Conservation (phyloP, 176 grass and related monocot genomes). For the Canna indica region DNA sequence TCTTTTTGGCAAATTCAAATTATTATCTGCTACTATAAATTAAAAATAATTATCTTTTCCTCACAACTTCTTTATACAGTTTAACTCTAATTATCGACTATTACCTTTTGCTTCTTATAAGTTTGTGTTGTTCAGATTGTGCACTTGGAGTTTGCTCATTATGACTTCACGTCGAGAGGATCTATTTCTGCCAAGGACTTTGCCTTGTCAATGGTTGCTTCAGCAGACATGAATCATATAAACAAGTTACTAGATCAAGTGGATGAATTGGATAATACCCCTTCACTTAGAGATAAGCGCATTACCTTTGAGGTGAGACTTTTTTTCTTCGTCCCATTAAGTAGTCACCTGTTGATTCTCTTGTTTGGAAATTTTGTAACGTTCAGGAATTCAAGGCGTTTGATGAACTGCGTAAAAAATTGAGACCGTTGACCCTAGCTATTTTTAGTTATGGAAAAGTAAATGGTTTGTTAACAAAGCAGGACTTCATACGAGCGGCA, state of each 20-base stretch:
- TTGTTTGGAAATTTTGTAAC: background rate
- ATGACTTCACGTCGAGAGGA: conserved; percentile 65
- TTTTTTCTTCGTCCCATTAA: background rate
- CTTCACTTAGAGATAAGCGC: conserved; percentile 42
- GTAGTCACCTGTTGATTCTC: background rate
- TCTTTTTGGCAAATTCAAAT: too few species aligned
- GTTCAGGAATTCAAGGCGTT: conserved; percentile 86
- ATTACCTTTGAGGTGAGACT: conserved; percentile 73
- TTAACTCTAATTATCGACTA: background rate
- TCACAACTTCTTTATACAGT: background rate
- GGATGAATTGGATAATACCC: conserved; percentile 42
- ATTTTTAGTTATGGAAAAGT: conserved; percentile 79
- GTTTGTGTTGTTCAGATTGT: conserved; percentile 31
- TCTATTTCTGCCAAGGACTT: conserved; percentile 82
- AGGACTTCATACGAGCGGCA: conserved; percentile 72
- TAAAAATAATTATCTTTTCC: background rate
- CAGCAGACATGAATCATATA: conserved; percentile 75
- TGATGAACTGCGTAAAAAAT: conserved; percentile 63
- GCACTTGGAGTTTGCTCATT: conserved; percentile 77
- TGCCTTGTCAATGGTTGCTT: conserved; percentile 87
- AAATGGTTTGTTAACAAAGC: conserved; percentile 67
- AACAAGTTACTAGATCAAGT: conserved; percentile 65
- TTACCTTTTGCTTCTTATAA: background rate
- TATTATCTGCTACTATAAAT: background rate
- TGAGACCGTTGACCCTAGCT: conserved; percentile 52